Evolutionary conservation across 1,284 basidiomycete genomes (phyloP).

Genomic region (Cryptococcus depauperatus): DNA sequence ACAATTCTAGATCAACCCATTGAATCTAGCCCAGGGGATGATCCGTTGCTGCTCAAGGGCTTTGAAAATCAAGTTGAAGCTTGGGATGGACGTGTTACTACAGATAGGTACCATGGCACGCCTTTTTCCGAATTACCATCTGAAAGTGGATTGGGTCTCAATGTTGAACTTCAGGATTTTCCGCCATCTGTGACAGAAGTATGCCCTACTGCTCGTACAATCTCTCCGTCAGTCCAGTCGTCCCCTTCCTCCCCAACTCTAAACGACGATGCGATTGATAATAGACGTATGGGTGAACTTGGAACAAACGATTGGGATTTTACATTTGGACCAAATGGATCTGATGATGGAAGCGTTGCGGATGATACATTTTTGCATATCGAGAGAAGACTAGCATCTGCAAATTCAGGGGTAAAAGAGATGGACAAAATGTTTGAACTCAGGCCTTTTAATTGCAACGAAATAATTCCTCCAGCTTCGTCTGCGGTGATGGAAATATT

Average conservation of each 20-base stretch:
- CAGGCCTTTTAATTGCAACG: no score
- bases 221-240: not conserved
- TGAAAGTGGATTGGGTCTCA: no score
- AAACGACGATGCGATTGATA: not conserved
- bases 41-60: slow-evolving; percentile 19
- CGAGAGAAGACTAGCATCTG: slow-evolving; percentile 2
- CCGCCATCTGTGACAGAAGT: no score
- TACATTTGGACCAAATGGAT: slow-evolving; percentile 8
- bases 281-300: not conserved
- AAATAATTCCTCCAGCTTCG: no score
- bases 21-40: slow-evolving; percentile 18
- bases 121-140: no score
- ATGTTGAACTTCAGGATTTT: not conserved
- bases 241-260: not conserved
- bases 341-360: slow-evolving; percentile 10
- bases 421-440: not conserved
- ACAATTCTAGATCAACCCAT: slow-evolving; percentile 11
- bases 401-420: not conserved
- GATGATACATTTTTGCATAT: slow-evolving; percentile 19
- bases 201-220: not conserved
- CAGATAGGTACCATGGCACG: no score
- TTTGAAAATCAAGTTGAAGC: not conserved
- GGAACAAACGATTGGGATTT: not conserved
- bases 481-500: not conserved
- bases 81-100: not conserved